A percentile compares a stretch with the other conserved stretches of the same genome.
Evolutionary conservation across 129 eudicot genomes (phyloP).

Genomic region (Escallonia rubra): DNA sequence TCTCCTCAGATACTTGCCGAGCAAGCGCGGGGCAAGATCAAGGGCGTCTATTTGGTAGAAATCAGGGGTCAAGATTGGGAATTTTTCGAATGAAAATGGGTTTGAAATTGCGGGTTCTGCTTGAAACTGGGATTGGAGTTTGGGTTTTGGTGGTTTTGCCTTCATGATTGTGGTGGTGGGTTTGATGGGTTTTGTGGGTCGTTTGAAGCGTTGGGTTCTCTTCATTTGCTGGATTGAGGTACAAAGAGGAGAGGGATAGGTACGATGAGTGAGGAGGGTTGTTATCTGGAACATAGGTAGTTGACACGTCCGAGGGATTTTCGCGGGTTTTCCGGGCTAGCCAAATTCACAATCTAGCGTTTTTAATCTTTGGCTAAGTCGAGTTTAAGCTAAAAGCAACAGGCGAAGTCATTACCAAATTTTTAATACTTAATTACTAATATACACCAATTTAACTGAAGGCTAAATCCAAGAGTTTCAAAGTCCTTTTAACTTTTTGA

Average conservation of each 20-base stretch:
- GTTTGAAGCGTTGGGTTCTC: slow-evolving; percentile 34
- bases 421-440: no score
- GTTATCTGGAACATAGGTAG: background rate
- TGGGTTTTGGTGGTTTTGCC: slow-evolving; percentile 28
- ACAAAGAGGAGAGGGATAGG: background rate
- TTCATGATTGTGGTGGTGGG: slow-evolving; percentile 5
- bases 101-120: slow-evolving; percentile 14
- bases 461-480: no score
- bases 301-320: background rate
- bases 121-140: slow-evolving; percentile 7
- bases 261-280: background rate
- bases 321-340: background rate
- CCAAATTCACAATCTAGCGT: no score
- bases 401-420: no score
- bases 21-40: slow-evolving; percentile 89
- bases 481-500: no score
- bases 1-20: slow-evolving; percentile 76
- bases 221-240: slow-evolving; percentile 18
- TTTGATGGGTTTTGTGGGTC: slow-evolving; percentile 27
- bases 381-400: no score
- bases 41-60: slow-evolving; percentile 87
- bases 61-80: slow-evolving; percentile 42
- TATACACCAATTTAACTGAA: no score
- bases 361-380: no score
- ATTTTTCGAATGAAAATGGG: slow-evolving; percentile 24